A percentile compares a stretch with the other conserved stretches of the same genome.
Evolutionary conservation across 768 basidiomycete genomes (phyloP).

Genomic region (Sporobolomyces phaffii): DNA sequence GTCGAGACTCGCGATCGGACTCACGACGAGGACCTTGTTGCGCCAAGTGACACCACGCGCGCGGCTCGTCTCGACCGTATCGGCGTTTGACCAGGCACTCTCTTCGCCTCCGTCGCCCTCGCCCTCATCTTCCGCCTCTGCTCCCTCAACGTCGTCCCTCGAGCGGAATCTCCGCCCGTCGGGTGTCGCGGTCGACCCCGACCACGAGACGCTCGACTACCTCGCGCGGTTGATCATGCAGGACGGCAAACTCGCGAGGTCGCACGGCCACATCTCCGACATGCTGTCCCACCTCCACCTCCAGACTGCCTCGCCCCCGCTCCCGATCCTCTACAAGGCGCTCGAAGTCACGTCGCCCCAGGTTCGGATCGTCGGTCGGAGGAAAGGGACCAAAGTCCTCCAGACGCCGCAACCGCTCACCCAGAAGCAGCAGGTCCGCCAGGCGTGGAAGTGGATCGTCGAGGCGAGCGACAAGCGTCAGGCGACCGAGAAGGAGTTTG

Average conservation of each 20-base stretch:
- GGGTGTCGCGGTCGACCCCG: slow-evolving; percentile 33
- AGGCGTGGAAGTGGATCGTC: slow-evolving; percentile 67
- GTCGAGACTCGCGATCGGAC: background rate
- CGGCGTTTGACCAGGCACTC: slow-evolving; percentile 25
- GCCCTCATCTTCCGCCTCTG: slow-evolving; percentile 42
- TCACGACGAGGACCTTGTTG: background rate
- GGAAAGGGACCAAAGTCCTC: slow-evolving; percentile 61
- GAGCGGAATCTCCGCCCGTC: background rate
- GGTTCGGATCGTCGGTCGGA: slow-evolving; percentile 58
- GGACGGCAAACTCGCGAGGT: slow-evolving; percentile 62
- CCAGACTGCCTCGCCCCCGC: slow-evolving; percentile 67
- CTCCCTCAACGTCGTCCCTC: background rate
- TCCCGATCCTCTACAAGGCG: slow-evolving; percentile 72
- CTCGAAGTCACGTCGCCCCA: slow-evolving; percentile 64
- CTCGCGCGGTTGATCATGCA: slow-evolving; percentile 59
- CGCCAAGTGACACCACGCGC: background rate
- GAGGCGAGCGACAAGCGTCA: slow-evolving; percentile 56
- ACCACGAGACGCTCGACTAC: slow-evolving; percentile 18
- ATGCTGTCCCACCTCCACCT: slow-evolving; percentile 68
- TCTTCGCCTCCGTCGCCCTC: slow-evolving; percentile 62
- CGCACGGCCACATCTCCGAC: slow-evolving; percentile 55
- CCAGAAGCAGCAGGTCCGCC: slow-evolving; percentile 70
- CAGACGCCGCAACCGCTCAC: slow-evolving; percentile 64
- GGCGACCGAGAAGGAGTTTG: slow-evolving; percentile 53
- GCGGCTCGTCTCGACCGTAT: background rate